Base-by-base conservation (phyloP, 2,329 filamentous ascomycete species). In the Fusarium longipes region DNA sequence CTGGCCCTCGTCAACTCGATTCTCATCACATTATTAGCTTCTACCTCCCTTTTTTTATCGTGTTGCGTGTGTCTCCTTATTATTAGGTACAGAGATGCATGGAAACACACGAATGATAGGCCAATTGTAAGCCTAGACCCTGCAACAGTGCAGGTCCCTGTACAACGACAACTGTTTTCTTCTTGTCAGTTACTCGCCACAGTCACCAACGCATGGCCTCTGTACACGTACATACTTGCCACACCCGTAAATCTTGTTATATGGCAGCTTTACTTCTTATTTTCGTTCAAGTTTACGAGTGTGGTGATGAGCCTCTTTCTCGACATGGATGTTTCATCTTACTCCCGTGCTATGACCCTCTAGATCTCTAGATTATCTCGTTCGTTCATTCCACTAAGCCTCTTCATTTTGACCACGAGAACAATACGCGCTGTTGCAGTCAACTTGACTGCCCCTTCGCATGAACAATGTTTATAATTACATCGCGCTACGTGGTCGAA, bases 31-130 rank as follows among this genome's bases (percentile, higher is more conserved):
- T 70, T 56, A 59, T 70, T 56, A 58, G 48, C 57, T 60, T 69
- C 42, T 59, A 71, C 67, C 65, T 72, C 67, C 66, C 65, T 71
- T 55, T 63, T 65, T 67, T 47, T 63, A 61, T 52, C 49, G n/a
- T 60, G 61, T 44, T 52, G 63, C 50, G 45, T 43, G 52, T 65
- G 38, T 52, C 50, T 52, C 63, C 35, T 36, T 51, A 62, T 40
- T 33, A 48, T 18, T 43, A 49, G 44, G 30, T 35, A 18, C 30
- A 17, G 14, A 17, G 9, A 24, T n/a, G 22, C 24, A 40, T n/a
- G n/a, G n/a, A n/a, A n/a, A n/a, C 12, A 14, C n/a, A 40, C 38
- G 20, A 14, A 8, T 24, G 15, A 22, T 40, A 24, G 14, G 38
- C 17, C 24, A 47, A 30, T 32, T 20, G 20, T 24, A 36, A 25